Evolutionary conservation across 148 eudicot species (phyloP), one percentile per base, ranked within the genome.

Genomic region (Chenopodium album): DNA sequence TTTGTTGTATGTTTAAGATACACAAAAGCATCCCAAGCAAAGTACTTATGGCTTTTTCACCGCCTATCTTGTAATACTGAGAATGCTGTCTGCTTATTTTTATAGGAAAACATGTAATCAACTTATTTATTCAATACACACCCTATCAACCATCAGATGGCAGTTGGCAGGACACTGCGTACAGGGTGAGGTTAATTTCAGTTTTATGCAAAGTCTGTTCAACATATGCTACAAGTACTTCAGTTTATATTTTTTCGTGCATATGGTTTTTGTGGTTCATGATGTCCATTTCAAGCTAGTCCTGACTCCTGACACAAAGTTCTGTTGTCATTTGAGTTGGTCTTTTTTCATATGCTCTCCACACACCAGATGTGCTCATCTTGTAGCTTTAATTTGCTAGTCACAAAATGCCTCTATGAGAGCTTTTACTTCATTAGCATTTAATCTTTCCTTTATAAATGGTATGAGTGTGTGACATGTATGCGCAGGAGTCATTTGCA

Each of bases 91-190:
- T 37, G 41, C 41, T 37, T 72, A 13, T 34, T 48, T n/a, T 60
- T 82, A 47, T 81, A 96, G 98, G 99, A 56, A 92, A 92, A 80
- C 98, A 96, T 83, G 99, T 96, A 60, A 86, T 96, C 82, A 91
- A 91, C 88, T 86, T 94, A 65, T 96, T 96, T 60, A 77, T 92
- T 84, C 99, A 96, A 74, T 96, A 91, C 85, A 96, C 98, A 26
- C 99, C 99, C 47, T 96, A 92, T 83, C 88, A 91, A 79, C 94
- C 99, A 70, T 81, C 87, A 22, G 97, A 96, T 68, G 99, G 98
- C 77, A 91, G 94, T 87, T 96, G 99, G 99, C 85, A 89, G 84
- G 98, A 96, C 81, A 81, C 91, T 83, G 82, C 87, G 82, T 96
- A 92, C 75, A 88, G 98, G 88, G 99, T 94, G 83, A 90, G 95